Percentiles rank a stretch among this genome's conserved stretches.
These are phyloP conservation scores for Exophiala sideris DNA, from an alignment of 2,329 filamentous ascomycete species.

Conservation along the genomic window DNA sequence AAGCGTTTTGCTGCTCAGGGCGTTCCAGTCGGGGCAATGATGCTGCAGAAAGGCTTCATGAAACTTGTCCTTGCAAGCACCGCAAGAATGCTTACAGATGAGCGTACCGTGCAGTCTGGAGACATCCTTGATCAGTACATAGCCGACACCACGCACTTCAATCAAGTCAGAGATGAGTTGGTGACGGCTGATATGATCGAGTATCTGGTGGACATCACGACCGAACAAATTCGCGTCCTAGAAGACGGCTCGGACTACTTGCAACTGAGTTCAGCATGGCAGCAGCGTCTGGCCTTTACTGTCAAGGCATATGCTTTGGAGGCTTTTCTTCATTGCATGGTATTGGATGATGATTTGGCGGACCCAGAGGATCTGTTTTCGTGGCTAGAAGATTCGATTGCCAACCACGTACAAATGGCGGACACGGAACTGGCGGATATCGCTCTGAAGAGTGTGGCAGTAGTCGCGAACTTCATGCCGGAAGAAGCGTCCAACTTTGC, in stretches of 20 bases:
- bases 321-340: constrained; percentile 78
- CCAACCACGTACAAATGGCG: constrained; percentile 76
- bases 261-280: constrained; percentile 76
- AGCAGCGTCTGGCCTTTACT: constrained; percentile 80
- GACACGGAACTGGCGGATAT: constrained; percentile 73
- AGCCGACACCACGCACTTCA: constrained; percentile 49
- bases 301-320: constrained; percentile 80
- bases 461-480: constrained; percentile 73
- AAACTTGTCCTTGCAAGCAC: constrained; percentile 75
- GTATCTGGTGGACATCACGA: constrained; percentile 66
- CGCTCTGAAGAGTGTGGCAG: constrained; percentile 75
- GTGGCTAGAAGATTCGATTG: constrained; percentile 81
- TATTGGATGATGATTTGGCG: constrained; percentile 76
- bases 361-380: constrained; percentile 74
- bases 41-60: constrained; percentile 86
- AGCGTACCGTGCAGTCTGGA: constrained; percentile 55
- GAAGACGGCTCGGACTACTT: constrained; percentile 90
- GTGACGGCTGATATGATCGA: constrained; percentile 47
- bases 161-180: constrained; percentile 27
- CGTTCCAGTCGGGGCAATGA: constrained; percentile 83
- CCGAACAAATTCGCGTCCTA: constrained; percentile 79
- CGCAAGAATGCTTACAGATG: constrained; percentile 66
- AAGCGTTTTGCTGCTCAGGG: constrained; percentile 77
- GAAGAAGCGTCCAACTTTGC: constrained; percentile 71
- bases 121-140: constrained; percentile 74